A percentile compares a stretch with the other conserved stretches of the same genome.
Conservation (phyloP, 2,329 filamentous ascomycete species). For the Botrytis paeoniae region DNA sequence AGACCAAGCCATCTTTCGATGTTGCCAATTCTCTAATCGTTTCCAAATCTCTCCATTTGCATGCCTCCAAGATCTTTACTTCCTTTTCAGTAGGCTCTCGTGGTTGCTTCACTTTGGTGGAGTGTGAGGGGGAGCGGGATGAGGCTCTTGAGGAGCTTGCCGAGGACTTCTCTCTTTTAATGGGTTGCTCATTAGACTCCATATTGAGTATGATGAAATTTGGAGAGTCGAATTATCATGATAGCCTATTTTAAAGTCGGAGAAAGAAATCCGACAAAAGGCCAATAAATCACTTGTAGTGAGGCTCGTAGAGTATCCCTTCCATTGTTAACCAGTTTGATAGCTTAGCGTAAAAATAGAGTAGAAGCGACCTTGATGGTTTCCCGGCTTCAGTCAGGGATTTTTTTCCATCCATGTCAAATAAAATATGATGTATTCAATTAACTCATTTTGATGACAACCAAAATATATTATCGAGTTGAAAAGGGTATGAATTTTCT, state of each 20-base stretch:
- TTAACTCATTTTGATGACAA: not conserved
- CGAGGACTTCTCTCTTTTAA: conserved; percentile 24
- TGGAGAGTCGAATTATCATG: conserved; percentile 28
- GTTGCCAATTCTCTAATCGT: conserved; percentile 57
- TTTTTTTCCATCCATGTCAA: conserved; percentile 19
- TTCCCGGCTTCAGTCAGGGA: conserved; percentile 9
- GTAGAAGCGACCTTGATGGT: conserved; percentile 11
- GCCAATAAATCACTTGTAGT: not conserved
- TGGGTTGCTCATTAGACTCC: conserved; percentile 32
- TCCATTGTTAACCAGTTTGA: conserved; percentile 5
- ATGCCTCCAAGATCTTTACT: conserved; percentile 56
- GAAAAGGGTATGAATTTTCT: not conserved
- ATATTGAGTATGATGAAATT: conserved; percentile 34
- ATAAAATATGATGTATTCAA: conserved; percentile 26
- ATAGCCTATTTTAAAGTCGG: conserved; percentile 19
- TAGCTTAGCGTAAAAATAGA: conserved; percentile 5
- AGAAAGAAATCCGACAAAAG: not conserved
- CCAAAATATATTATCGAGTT: not conserved
- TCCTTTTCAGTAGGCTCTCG: conserved; percentile 38
- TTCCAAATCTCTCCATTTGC: conserved; percentile 54
- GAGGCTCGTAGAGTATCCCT: not conserved
- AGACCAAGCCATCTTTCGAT: conserved; percentile 63
- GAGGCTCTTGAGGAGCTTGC: conserved; percentile 16
- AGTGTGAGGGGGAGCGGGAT: conserved; percentile 15
- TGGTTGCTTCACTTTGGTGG: not conserved